Conservation (phyloP, 345 rosid species). For the Sisymbrium irio region DNA sequence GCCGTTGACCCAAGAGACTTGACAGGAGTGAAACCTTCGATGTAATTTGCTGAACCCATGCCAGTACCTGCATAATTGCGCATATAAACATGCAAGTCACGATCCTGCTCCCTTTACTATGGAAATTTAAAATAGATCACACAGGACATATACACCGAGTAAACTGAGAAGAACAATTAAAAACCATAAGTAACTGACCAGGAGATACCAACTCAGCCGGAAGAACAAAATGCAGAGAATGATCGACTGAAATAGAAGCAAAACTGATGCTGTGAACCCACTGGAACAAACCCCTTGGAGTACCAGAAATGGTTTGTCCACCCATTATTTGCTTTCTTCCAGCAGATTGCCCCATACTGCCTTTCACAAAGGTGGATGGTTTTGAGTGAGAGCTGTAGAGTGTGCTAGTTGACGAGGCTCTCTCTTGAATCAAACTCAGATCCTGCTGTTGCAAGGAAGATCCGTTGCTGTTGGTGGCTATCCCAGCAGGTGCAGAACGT, state of each 20-base stretch:
- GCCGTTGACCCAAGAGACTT: slow-evolving; percentile 85
- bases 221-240: slow-evolving; percentile 68
- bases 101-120: background rate
- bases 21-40: slow-evolving; percentile 93
- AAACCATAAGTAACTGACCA: slow-evolving; percentile 47
- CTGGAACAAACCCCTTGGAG: slow-evolving; percentile 85
- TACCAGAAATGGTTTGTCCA: slow-evolving; percentile 64
- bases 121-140: background rate
- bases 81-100: slow-evolving; percentile 11
- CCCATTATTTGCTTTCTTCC: slow-evolving; percentile 78
- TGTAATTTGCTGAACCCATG: slow-evolving; percentile 49
- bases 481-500: slow-evolving; percentile 78
- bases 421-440: slow-evolving; percentile 87
- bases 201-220: slow-evolving; percentile 76
- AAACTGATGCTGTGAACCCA: slow-evolving; percentile 98
- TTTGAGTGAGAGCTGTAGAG: slow-evolving; percentile 81
- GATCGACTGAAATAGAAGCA: slow-evolving; percentile 77
- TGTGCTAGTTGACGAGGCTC: slow-evolving; percentile 80
- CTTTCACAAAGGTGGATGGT: slow-evolving; percentile 84
- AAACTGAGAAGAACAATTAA: background rate
- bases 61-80: slow-evolving; percentile 45
- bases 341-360: slow-evolving; percentile 69
- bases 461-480: slow-evolving; percentile 66
- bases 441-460: slow-evolving; percentile 85
- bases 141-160: background rate